These are phyloP conservation scores for Dipodascopsis tothii DNA, from an alignment of 805 yeast genomes.

Conservation along the genomic window DNA sequence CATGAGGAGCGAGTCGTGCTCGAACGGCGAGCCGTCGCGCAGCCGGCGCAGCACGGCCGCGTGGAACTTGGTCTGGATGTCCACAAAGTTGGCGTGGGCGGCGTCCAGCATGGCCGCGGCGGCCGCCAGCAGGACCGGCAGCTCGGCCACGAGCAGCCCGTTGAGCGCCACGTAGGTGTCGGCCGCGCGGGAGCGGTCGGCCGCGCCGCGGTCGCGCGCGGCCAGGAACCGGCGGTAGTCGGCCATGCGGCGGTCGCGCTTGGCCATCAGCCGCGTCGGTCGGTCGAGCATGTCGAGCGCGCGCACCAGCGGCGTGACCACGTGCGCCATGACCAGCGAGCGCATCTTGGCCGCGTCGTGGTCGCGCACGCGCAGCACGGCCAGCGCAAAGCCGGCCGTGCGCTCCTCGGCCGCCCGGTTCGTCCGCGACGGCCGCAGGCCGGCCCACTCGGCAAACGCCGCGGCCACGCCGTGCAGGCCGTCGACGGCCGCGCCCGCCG, in stretches of 20 bases:
- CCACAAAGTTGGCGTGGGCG: conserved; percentile 10
- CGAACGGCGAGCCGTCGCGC: neutral
- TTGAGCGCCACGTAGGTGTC: conserved; percentile 8
- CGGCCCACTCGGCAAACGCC: conserved; percentile 7
- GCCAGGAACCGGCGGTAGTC: conserved; percentile 10
- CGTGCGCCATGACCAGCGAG: conserved; percentile 6
- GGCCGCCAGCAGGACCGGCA: conserved; percentile 8
- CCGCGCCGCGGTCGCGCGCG: conserved; percentile 8
- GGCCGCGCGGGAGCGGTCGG: conserved; percentile 5
- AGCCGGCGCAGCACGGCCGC: conserved; percentile 3
- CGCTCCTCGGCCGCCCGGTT: neutral
- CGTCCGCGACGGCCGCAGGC: neutral
- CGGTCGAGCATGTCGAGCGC: conserved; percentile 11
- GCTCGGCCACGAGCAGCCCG: conserved; percentile 5
- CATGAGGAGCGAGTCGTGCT: neutral
- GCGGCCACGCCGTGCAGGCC: conserved; percentile 3
- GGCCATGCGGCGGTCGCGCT: conserved; percentile 11
- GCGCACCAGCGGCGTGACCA: conserved; percentile 12
- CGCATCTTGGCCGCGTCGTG: conserved; percentile 9
- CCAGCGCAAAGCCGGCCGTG: conserved; percentile 2
- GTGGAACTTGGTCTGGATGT: conserved; percentile 11
- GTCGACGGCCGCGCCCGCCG: conserved; percentile 1
- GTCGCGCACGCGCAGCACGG: conserved; percentile 7
- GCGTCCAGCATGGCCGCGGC: conserved; percentile 11
- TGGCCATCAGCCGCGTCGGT: conserved; percentile 6